A percentile compares a stretch with the other conserved stretches of the same genome.
phyloP scores from a whole-genome alignment of 2,329 filamentous ascomycete genomes.

The Apiospora saccharicola region DNA sequence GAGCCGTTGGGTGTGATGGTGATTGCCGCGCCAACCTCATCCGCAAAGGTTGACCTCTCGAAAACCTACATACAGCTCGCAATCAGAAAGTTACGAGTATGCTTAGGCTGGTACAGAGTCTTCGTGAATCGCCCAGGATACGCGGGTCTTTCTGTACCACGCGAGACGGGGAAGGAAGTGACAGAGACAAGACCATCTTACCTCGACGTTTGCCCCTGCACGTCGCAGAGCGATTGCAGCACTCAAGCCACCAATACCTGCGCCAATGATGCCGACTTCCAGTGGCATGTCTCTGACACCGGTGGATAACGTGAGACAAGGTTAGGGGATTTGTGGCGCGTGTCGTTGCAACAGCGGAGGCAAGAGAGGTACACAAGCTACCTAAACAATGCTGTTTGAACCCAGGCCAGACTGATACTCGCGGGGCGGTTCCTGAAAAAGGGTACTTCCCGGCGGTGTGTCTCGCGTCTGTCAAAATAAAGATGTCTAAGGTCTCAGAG shows the following conservation, averaged over 20 bases:
- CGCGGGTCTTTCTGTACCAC: background rate
- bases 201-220: slow-evolving; percentile 29
- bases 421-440: background rate
- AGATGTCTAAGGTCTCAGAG: background rate
- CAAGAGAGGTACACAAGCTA: slow-evolving; percentile 4
- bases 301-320: slow-evolving; percentile 13
- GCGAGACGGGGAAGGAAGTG: background rate
- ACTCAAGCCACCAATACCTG: slow-evolving; percentile 30
- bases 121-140: background rate
- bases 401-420: background rate
- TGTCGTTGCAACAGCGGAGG: slow-evolving; percentile 10
- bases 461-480: slow-evolving; percentile 7
- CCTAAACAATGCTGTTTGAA: background rate
- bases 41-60: slow-evolving; percentile 46
- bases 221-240: slow-evolving; percentile 29
- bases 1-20: slow-evolving; percentile 48
- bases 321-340: slow-evolving; percentile 13
- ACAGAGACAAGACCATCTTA: background rate
- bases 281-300: slow-evolving; percentile 25
- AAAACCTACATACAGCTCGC: slow-evolving; percentile 36
- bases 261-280: slow-evolving; percentile 29
- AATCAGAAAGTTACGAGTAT: background rate
- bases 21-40: slow-evolving; percentile 49
- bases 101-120: background rate
- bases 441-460: slow-evolving; percentile 1